Conservation (phyloP, 2,329 filamentous ascomycete genomes). For the Cytospora paraplurivora region DNA sequence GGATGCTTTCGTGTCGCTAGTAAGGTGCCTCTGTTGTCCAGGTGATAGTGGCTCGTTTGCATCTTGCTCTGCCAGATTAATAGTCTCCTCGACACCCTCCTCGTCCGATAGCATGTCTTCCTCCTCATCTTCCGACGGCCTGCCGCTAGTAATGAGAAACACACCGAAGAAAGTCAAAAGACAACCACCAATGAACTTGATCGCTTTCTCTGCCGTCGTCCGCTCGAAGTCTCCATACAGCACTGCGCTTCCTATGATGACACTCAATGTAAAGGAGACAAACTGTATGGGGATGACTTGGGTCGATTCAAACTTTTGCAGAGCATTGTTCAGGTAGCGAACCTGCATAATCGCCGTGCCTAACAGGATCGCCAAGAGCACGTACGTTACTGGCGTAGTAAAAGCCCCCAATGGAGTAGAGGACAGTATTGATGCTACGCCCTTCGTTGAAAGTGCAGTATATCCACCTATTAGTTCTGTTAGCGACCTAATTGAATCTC, state of each 20-base stretch:
- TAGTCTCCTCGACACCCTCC: slow-evolving; percentile 65
- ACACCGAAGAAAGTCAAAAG: slow-evolving; percentile 92
- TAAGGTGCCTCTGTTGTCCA: slow-evolving; percentile 37
- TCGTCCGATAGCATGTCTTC: slow-evolving; percentile 58
- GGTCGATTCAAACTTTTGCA: slow-evolving; percentile 94
- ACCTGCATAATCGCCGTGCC: slow-evolving; percentile 94
- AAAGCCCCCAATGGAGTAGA: slow-evolving; percentile 87
- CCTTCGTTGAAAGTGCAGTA: slow-evolving; percentile 95
- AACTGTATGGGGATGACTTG: slow-evolving; percentile 98
- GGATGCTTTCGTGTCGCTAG: slow-evolving; percentile 38
- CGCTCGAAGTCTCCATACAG: slow-evolving; percentile 94
- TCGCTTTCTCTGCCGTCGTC: slow-evolving; percentile 70
- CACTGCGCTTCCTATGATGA: slow-evolving; percentile 91
- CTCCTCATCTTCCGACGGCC: slow-evolving; percentile 60
- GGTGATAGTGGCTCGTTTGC: slow-evolving; percentile 42
- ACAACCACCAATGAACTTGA: slow-evolving; percentile 89
- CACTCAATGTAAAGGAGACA: slow-evolving; percentile 91
- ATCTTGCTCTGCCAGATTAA: slow-evolving; percentile 60
- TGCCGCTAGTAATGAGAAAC: slow-evolving; percentile 92
- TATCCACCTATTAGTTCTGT: slow-evolving; percentile 68
- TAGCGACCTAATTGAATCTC: slow-evolving; percentile 5
- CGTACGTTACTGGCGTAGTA: slow-evolving; percentile 88
- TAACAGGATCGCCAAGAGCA: slow-evolving; percentile 76
- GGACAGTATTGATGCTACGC: slow-evolving; percentile 91
- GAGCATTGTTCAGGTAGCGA: slow-evolving; percentile 84